Base-by-base conservation (phyloP, 805 yeast species). In the Lipomyces japonicus region DNA sequence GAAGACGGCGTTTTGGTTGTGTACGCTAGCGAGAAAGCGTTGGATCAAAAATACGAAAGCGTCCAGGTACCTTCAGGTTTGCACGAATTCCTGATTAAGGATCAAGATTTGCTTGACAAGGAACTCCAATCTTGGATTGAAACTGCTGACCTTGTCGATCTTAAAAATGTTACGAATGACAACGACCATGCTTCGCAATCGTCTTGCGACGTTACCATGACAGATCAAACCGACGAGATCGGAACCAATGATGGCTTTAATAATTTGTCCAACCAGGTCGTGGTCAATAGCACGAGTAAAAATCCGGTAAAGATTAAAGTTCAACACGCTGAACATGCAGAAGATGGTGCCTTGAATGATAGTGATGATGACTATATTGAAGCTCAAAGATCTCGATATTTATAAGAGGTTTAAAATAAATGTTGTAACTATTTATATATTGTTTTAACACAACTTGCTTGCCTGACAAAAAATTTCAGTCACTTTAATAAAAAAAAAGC, bases 1-100 rank as follows among this genome's bases (percentile, higher is more conserved):
- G 26, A 19, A 10, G 57, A 48, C 16, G 59, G 59, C 3, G 54
- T 55, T n/a, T 25, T 37, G 18, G 53, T 43, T 3, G 41, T 55
- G n/a, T 55, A 55, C 28, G 59, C 57, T 9, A 45, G 51, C 32
- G 50, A 54, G 21, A 28, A 16, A n/a, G 49, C 57, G 19, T 35
- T 9, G 9, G 18, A 14, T 37, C 14, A 28, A 19, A 30, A 19
- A 24, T 42, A 23, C 21, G 46, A 31, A n/a, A 40, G 16, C 3
- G 40, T 42, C 18, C 10, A 21, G 2, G 9, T 43, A 14, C 47
- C 47, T 21, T 42, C 7, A 2, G 32, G 32, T 16, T 3, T 43
- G 25, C 12, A 35, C 24, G 22, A 5, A 24, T 54, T 54, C 23
- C 4, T 50, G 7, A 25, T 22, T 2, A 42, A 31, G 10, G 58